Base-by-base conservation (phyloP, 2,329 filamentous ascomycete genomes). In the Pochonia chlamydosporia region DNA sequence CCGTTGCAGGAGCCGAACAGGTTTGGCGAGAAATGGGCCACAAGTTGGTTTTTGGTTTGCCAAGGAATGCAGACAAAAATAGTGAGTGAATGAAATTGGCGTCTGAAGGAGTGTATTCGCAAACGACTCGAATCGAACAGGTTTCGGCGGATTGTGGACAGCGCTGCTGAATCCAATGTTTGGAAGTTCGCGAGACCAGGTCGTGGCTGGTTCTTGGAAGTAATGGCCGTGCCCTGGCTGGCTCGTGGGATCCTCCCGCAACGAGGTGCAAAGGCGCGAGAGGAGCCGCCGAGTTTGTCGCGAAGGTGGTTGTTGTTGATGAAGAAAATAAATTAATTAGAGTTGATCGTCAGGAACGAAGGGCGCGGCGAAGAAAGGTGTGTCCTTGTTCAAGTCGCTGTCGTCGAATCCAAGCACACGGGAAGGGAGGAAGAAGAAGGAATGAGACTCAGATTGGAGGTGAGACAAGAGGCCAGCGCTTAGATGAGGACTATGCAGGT, bases 151-250 rank as follows among this genome's bases (percentile, higher is more conserved):
- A 53, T 49, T 54, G 52, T 63, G 72, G 71, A 75, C 73, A 76
- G 73, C 72, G 57, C 73, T 73, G 73, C 73, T 75, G 73, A 68
- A 75, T 75, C 72, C 73, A 65, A 56, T 54, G 46, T 51, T 50
- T 51, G 48, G 40, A 55, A 37, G 48, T 51, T 53, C 40, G 54
- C 47, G 46, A 47, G 48, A 44, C 37, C 42, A 51, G 45, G 33
- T 46, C 43, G 40, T 43, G 36, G 55, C 58, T 58, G 56, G 46
- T 50, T 40, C n/a, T n/a, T n/a, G n/a, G n/a, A 28, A 41, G 21
- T 39, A 43, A 28, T 46, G 39, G 25, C 31, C 44, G 46, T 43
- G 46, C 31, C 31, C 40, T 46, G 40, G 47, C 40, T 46, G 40
- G 47, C 41, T 47, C 39, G 43, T 40, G 42, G 21, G 35, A 44